Conservation (phyloP, 176 grass and related monocot species). For the Musa acuminata region DNA sequence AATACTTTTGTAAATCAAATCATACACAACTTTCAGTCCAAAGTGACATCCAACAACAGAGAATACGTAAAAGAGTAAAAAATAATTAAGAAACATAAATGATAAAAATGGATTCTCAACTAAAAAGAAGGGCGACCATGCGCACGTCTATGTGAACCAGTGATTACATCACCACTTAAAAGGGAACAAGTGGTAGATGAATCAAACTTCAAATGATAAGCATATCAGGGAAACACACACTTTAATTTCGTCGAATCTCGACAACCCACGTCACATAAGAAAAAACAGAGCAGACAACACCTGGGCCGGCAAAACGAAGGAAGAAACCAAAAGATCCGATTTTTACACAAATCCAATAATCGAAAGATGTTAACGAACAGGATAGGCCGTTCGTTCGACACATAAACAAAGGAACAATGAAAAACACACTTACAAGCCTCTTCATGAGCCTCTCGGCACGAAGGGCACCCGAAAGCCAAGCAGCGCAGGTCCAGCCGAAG, state of each 20-base stretch:
- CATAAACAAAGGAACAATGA: conserved; percentile 5
- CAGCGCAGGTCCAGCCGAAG: neutral
- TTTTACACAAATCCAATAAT: neutral
- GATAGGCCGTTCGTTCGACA: neutral
- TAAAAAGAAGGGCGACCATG: neutral
- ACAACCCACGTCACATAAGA: neutral
- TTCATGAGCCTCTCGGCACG: conserved; percentile 42
- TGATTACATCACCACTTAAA: neutral
- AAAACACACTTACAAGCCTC: conserved; percentile 72
- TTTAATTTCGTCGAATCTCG: neutral
- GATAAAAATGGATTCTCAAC: neutral
- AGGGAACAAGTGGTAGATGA: neutral
- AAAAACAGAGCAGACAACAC: neutral
- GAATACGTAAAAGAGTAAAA: neutral
- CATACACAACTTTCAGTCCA: neutral
- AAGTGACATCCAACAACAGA: neutral
- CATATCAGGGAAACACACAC: neutral
- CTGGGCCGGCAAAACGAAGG: neutral
- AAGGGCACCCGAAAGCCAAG: neutral
- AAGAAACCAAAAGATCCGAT: neutral
- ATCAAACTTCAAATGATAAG: neutral
- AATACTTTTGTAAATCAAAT: neutral
- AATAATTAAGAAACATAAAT: neutral
- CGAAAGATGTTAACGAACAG: neutral
- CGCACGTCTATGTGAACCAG: neutral